Evolutionary conservation across 768 basidiomycete genomes (phyloP).

Genomic region (Lactarius pseudohatsudake): DNA sequence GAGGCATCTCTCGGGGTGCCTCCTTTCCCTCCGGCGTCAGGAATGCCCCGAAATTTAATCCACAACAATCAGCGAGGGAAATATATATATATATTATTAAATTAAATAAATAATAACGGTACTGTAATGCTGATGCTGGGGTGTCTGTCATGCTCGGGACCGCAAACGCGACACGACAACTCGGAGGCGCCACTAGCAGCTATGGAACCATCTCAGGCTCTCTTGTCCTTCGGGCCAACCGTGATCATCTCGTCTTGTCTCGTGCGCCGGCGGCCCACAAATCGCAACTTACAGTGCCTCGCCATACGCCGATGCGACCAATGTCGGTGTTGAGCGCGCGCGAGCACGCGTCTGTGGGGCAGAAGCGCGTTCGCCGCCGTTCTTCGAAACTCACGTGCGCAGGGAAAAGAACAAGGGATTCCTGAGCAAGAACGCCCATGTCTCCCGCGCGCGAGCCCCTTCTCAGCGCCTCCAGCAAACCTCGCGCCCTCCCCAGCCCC

Average conservation of each 20-base stretch:
- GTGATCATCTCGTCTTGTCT: neutral
- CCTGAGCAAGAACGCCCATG: slow-evolving; percentile 6
- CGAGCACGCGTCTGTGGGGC: slow-evolving; percentile 7
- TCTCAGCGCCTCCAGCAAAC: neutral
- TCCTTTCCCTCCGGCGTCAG: slow-evolving; percentile 10
- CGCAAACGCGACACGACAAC: neutral
- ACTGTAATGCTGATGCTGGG: neutral
- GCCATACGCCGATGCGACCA: neutral
- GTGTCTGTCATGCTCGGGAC: too few species aligned
- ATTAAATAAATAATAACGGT: neutral
- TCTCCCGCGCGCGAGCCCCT: neutral
- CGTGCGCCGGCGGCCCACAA: neutral
- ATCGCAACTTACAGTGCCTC: neutral
- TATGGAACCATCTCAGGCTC: neutral
- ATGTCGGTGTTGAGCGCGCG: neutral
- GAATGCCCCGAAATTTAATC: neutral
- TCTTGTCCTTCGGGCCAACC: neutral
- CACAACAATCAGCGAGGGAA: neutral
- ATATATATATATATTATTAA: neutral
- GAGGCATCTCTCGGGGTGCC: slow-evolving; percentile 6
- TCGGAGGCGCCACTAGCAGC: too few species aligned
- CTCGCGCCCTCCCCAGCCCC: neutral
- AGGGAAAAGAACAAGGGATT: slow-evolving; percentile 20
- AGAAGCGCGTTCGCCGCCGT: neutral
- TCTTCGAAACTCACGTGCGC: slow-evolving; percentile 10